Evolutionary conservation across 148 eudicot genomes (phyloP).

Genomic region (Rhododendron mucronatum): DNA sequence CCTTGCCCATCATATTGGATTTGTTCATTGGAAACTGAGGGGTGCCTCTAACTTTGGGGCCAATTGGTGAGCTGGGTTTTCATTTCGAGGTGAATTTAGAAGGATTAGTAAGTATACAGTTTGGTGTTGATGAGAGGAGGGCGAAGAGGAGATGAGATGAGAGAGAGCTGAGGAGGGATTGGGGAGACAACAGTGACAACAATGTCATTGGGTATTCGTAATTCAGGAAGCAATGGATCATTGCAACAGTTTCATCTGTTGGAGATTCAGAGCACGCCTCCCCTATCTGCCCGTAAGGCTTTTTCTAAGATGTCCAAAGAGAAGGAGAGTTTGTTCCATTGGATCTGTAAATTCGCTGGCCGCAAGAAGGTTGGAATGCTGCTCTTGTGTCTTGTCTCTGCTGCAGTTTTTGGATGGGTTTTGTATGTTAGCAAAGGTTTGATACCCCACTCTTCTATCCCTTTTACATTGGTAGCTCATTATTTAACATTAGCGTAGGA

Average conservation of each 20-base stretch:
- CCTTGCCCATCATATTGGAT: neutral
- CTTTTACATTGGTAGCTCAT: neutral
- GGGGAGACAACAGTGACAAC: conserved; percentile 73
- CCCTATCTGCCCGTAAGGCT: conserved; percentile 46
- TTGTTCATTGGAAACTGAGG: neutral
- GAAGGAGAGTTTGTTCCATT: conserved; percentile 63
- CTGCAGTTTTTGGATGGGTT: conserved; percentile 76
- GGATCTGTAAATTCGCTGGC: conserved; percentile 73
- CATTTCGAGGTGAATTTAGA: neutral
- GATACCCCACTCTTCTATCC: conserved; percentile 11
- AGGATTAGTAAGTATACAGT: neutral
- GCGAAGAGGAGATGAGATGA: conserved; percentile 44
- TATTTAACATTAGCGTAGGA: conserved; percentile 3
- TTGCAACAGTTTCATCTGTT: conserved; percentile 55
- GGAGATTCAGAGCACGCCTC: conserved; percentile 37
- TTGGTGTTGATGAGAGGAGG: conserved; percentile 16
- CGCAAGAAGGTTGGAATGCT: conserved; percentile 95
- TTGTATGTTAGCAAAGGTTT: conserved; percentile 86
- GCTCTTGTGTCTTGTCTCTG: conserved; percentile 68
- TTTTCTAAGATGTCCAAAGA: conserved; percentile 77
- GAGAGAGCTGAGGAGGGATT: conserved; percentile 29
- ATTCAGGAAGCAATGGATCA: conserved; percentile 86
- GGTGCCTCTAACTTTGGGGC: neutral
- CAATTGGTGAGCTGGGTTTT: neutral
- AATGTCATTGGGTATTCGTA: conserved; percentile 91